A percentile compares a stretch with the other conserved stretches of the same genome.
Evolutionary conservation across 495 filamentous ascomycete genomes (phyloP).

Genomic region (Penicillium steckii): DNA sequence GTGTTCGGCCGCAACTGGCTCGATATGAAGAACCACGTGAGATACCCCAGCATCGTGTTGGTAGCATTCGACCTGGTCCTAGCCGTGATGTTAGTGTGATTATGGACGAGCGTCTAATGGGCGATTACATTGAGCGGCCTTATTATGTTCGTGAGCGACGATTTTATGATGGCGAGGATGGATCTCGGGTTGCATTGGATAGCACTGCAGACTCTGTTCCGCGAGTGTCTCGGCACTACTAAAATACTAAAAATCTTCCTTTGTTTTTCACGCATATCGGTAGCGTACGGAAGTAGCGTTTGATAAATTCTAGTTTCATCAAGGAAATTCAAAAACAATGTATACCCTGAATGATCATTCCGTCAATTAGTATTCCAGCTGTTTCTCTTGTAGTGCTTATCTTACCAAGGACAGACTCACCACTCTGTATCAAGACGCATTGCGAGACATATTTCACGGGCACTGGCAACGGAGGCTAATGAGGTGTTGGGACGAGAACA

Average conservation of each 20-base stretch:
- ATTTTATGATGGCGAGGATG: constrained; percentile 39
- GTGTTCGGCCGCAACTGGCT: constrained; percentile 53
- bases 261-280: not conserved
- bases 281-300: not conserved
- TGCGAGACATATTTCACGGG: no score
- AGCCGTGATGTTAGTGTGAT: constrained; percentile 40
- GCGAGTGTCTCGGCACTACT: constrained; percentile 6
- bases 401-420: no score
- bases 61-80: constrained; percentile 47
- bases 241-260: not conserved
- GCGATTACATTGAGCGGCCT: constrained; percentile 46
- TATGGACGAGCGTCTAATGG: constrained; percentile 36
- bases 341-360: no score
- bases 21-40: constrained; percentile 56
- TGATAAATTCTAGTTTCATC: not conserved
- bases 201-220: constrained; percentile 1
- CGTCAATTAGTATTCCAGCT: no score
- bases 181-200: constrained; percentile 9
- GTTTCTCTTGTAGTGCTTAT: no score
- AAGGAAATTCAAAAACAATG: no score
- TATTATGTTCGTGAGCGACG: constrained; percentile 40
- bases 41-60: constrained; percentile 47
- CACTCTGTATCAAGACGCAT: no score
- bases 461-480: no score
- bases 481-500: no score